These are phyloP conservation scores for Phylloporus sp. DNA, from an alignment of 768 basidiomycete genomes.

Conservation along the genomic window DNA sequence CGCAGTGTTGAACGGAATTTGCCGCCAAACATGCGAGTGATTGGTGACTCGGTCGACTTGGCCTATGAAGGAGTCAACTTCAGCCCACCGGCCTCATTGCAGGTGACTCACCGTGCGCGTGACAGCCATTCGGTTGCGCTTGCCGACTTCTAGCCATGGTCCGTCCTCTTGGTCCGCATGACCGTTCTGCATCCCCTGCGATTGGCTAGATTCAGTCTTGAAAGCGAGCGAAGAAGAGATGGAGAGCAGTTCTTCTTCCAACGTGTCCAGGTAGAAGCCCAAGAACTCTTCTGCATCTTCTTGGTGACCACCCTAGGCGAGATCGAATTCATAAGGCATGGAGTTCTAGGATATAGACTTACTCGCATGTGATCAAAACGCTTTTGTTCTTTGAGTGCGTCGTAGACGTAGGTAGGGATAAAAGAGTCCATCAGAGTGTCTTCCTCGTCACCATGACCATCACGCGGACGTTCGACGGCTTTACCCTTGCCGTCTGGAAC, in stretches of 20 bases:
- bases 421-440: constrained; percentile 63
- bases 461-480: constrained; percentile 32
- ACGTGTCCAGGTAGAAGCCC: constrained; percentile 92
- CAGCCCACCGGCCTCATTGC: constrained; percentile 1
- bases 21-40: constrained; percentile 91
- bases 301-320: constrained; percentile 76
- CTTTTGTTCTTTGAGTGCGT: constrained; percentile 91
- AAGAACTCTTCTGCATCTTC: constrained; percentile 99
- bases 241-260: constrained; percentile 85
- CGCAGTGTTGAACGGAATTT: constrained; percentile 83
- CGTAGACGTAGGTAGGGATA: constrained; percentile 82
- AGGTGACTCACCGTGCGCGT: constrained; percentile 67
- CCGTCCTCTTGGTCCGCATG: constrained; percentile 46
- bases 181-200: constrained; percentile 9
- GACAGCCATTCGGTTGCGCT: constrained; percentile 73
- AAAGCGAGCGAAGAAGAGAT: constrained; percentile 54
- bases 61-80: constrained; percentile 40
- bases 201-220: constrained; percentile 28
- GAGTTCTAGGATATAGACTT: constrained; percentile 28
- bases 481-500: constrained; percentile 36
- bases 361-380: constrained; percentile 92
- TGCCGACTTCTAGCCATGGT: constrained; percentile 93
- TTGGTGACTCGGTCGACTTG: constrained; percentile 78
- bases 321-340: constrained; percentile 1
- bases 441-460: constrained; percentile 38